Evolutionary conservation across 352 stramenopile species (phyloP), one percentile per base, ranked within the genome.

Genomic region (Pythium diclinum): DNA sequence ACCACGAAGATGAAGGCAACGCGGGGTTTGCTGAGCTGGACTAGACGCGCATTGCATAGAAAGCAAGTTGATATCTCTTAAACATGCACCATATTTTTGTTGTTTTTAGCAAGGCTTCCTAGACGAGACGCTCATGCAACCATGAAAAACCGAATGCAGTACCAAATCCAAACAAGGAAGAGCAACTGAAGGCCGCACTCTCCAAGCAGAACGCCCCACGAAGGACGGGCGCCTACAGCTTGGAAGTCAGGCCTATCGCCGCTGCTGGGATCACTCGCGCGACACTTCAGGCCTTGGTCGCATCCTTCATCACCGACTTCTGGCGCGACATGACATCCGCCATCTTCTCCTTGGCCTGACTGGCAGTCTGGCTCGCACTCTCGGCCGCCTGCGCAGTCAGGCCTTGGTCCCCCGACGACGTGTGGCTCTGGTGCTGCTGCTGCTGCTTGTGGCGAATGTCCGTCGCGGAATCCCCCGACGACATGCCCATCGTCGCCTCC

Each of bases 261-360:
- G 52, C 57, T 2, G 57, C 57, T 14, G 51, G 63, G 3, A 62
- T 57, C 63, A 52, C 56, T n/a, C n/a, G 34, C 4, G 54, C 58
- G 42, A 55, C 44, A 11, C 52, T 16, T 67, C 48, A 74, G 34
- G 60, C 42, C 61, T 71, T 71, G 30, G 68, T 71, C 25, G 63
- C 38, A 21, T 72, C 63, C 58, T 75, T 71, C 63, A 71, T 74
- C 33, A 68, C 44, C 3, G 38, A 44, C 63, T 74, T 74, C 28
- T 67, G 57, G 25, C 56, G 48, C n/a, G 68, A 67, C 63, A 63
- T 65, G 0, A 57, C 38, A 52, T 74, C 62, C 19, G 58, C 63
- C 68, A 71, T 68, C 51, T 64, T 71, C 19, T 74, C 68, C 61
- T 74, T 68, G 33, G 61, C 63, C 19, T 71, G 56, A 19, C 67